Evolutionary conservation across 192 early-diverging fungal species (phyloP), one percentile per base, ranked within the genome.

Genomic region (Podila verticillata): DNA sequence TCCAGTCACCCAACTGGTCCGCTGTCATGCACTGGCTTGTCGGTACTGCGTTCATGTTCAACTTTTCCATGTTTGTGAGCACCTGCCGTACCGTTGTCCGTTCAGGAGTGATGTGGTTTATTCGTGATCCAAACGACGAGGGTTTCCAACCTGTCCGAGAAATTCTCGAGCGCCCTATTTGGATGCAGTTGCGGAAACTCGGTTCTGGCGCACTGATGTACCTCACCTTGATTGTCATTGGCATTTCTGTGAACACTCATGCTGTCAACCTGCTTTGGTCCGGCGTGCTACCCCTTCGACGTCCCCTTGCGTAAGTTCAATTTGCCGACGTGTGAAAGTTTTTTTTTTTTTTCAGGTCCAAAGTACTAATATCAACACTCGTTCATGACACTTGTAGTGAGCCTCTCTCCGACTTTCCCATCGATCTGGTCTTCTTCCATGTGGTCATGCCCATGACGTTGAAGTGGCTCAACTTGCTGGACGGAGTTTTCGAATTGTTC

Each of bases 61-160:
- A 94, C 68, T 95, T 99, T 88, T 93, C 97, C 4, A 84, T 91
- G 8, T 96, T 96, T 78, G 92, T 99, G 5, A 74, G 91, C 22
- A 84, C 91, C 20, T 93, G 94, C 35, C 88, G 96, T 32, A 89
- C 93, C 48, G 86, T 96, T 22, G 90, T 98, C 32, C 91, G 98
- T 1, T 93, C 93, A 3, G 98, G 98, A 22, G 95, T 98, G 29
- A 89, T 99, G 88, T 99, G 98, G 98, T 98, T 98, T 75, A 95
- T 99, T 63, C 91, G 96, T 54, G 97, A 99, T 72, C 97, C 97
- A 3, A 97, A 95, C 58, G 98, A 99, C 74, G 94, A 96, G 24
- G 91, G 95, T 35, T 97, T 97, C 79, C 92, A 96, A 73, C 95
- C 97, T 7, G 94, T 99, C 69, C 91, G 93, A 61, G 98, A 99